Evolutionary conservation across 2,329 filamentous ascomycete genomes (phyloP), one percentile per base, ranked within the genome.

Genomic region (Geosmithia putterillii): DNA sequence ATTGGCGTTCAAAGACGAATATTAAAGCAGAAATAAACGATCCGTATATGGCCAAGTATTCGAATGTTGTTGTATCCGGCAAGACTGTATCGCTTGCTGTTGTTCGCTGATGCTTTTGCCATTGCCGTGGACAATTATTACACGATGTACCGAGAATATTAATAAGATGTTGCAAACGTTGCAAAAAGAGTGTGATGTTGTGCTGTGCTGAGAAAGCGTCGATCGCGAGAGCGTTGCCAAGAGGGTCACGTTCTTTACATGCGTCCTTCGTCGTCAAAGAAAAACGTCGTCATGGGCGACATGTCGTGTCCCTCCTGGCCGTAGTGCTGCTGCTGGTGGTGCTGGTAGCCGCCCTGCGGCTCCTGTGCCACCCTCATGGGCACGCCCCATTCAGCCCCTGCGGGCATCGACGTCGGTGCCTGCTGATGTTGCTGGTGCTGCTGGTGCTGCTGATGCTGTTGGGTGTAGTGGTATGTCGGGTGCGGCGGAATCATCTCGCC

Each of bases 201-300:
- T 7, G 34, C n/a, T n/a, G n/a, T n/a, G n/a, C n/a, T n/a, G n/a
- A n/a, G n/a, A n/a, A n/a, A n/a, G n/a, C n/a, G n/a, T n/a, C n/a
- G n/a, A n/a, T n/a, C n/a, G n/a, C n/a, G n/a, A n/a, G n/a, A n/a
- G 28, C 8, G 28, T 32, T 8, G 28, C 15, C 28, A 8, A 8
- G 34, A 36, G 34, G 34, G 18, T n/a, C 14, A 12, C 34, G 14
- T 15, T 15, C 36, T 22, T 47, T 28, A 47, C 37, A 47, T 45
- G 25, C 46, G 43, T 15, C 39, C 45, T 35, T 47, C 46, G 41
- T 48, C 46, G 35, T 48, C 46, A 20, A 48, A 44, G 46, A 48
- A 48, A 35, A 48, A 48, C 8, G 46, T 48, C 45, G 36, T 43
- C 42, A 43, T 43, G 22, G 35, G 21, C 36, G 22, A 20, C 25